A percentile compares a stretch with the other conserved stretches of the same genome.
These are phyloP conservation scores for Plasmopara viticola DNA, from an alignment of 352 stramenopile genomes.

Conservation along the genomic window DNA sequence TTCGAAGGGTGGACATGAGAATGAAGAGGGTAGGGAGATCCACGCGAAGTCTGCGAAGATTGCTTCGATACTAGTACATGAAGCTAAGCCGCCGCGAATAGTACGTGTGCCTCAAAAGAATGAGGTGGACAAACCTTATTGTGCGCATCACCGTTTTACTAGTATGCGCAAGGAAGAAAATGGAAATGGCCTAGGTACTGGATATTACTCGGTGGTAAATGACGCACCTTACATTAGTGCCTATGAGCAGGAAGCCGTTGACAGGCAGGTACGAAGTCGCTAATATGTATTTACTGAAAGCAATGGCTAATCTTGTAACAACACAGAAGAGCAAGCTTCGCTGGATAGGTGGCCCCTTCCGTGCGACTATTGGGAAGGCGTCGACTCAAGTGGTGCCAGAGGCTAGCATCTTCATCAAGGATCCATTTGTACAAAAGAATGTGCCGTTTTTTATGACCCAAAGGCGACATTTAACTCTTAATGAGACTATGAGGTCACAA, in stretches of 20 bases:
- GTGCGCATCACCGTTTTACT: constrained; percentile 49
- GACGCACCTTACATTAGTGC: constrained; percentile 62
- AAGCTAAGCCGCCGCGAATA: constrained; percentile 21
- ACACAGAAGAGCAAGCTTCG: constrained; percentile 51
- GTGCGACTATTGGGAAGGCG: constrained; percentile 53
- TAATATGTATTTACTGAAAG: neutral
- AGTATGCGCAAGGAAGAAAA: constrained; percentile 34
- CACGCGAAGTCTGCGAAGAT: constrained; percentile 15
- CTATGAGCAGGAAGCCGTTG: constrained; percentile 41
- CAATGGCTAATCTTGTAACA: neutral
- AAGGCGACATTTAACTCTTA: too few relatives aligned
- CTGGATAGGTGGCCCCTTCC: constrained; percentile 70
- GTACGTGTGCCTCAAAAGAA: constrained; percentile 60
- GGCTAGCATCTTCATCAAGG: constrained; percentile 47
- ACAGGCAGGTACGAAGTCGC: constrained; percentile 34
- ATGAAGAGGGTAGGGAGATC: constrained; percentile 8
- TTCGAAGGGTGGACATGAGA: constrained; percentile 8
- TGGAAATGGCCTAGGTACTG: constrained; percentile 9
- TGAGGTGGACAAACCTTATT: constrained; percentile 65
- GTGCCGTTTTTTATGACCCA: constrained; percentile 52
- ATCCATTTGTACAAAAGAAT: constrained; percentile 50
- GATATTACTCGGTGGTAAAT: constrained; percentile 79
- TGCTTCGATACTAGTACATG: neutral
- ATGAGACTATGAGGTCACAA: too few relatives aligned
- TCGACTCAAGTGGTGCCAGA: constrained; percentile 41